These are phyloP conservation scores for Naegleria fowleri DNA, from an alignment of 208 protist species.

Conservation along the genomic window DNA sequence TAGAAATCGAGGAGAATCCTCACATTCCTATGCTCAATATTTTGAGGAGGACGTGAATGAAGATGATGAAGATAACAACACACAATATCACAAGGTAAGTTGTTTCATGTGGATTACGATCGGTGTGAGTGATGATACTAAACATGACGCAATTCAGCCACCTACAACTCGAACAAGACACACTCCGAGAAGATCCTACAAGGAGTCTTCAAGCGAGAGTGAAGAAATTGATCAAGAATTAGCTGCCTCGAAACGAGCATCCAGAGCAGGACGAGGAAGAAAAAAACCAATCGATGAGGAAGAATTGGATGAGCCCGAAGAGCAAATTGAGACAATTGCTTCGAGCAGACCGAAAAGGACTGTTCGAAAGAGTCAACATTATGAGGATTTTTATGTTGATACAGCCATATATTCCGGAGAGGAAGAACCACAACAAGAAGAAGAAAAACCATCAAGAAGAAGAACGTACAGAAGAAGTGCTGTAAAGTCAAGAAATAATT, in stretches of 20 bases:
- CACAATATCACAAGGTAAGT: not conserved
- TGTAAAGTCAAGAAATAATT: too few relatives aligned
- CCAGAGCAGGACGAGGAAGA: not conserved
- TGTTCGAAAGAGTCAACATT: not conserved
- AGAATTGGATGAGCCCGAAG: not conserved
- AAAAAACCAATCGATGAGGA: not conserved
- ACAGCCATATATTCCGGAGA: not conserved
- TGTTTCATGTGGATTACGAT: not conserved
- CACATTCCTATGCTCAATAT: not conserved
- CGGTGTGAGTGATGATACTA: too few relatives aligned
- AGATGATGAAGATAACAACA: not conserved
- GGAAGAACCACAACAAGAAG: not conserved
- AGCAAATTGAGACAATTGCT: not conserved
- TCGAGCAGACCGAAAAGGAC: not conserved
- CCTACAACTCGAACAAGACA: not conserved
- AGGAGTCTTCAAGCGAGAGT: not conserved
- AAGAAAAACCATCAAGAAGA: not conserved
- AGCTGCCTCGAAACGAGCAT: not conserved
- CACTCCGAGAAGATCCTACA: not conserved
- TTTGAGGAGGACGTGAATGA: not conserved
- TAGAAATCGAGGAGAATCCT: too few relatives aligned
- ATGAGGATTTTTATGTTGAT: not conserved
- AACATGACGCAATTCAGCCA: too few relatives aligned
- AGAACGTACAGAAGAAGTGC: not conserved
- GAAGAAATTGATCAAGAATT: not conserved